Evolutionary conservation across 2,329 filamentous ascomycete species (phyloP), one percentile per base, ranked within the genome.

Genomic region (Colletotrichum chrysophilum): DNA sequence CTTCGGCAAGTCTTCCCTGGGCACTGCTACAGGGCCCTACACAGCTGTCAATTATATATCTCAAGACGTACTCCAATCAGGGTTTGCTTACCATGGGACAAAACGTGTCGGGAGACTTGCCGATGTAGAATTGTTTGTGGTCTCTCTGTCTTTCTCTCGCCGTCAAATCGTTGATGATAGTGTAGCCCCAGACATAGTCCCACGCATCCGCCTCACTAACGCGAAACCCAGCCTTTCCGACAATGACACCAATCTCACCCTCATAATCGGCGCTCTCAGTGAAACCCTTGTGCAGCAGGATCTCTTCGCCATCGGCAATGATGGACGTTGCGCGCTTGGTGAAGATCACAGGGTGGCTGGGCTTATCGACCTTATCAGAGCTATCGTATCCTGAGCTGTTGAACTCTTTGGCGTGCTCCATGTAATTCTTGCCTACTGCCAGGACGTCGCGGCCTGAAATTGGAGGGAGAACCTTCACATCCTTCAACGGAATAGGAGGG

Each of bases 41-140:
- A 2, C 10, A 14, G 1, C 1, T 2, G 6, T 48, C n/a, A 48
- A 13, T n/a, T 13, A 21, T 4, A 13, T 2, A 13, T 13, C 18
- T n/a, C 4, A 24, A 13, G 10, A 26, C 5, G 1, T 2, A 21
- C n/a, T 62, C 12, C 2, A 12, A 18, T 13, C 9, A 5, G 7
- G 3, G 4, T 13, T 30, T 7, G 1, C 70, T 56, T 76, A 88
- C 87, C 84, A 91, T 91, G 1, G 89, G 89, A 76, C 89, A 91
- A 77, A 88, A 91, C 0, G 88, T 90, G 79, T 91, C 89, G 0
- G 86, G 81, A 0, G 87, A 89, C 79, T 91, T 91, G 10, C 90
- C 90, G 65, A 92, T 87, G 71, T 88, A 91, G 79, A 91, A 92
- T 76, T 92, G 90, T 79, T 91, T 91, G 74, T 92, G 90, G 75